These are phyloP conservation scores for Verbena officinalis DNA, from an alignment of 257 asterid species.

Conservation along the genomic window DNA sequence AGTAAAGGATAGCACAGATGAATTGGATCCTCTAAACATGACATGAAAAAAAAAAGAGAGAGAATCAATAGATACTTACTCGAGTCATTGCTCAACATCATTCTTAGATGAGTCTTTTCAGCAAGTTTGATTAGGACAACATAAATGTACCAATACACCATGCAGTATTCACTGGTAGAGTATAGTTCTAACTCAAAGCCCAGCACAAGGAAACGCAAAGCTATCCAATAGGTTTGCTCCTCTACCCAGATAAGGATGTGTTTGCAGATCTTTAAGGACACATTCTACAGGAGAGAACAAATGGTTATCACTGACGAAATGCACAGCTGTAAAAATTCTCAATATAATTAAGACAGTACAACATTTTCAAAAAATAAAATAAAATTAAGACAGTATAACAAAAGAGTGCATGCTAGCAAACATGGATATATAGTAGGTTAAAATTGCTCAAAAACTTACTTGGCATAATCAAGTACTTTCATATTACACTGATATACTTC, in stretches of 20 bases:
- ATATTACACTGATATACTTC: not conserved
- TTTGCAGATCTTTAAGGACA: constrained; percentile 65
- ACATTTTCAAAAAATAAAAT: not conserved
- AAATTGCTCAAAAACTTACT: not conserved
- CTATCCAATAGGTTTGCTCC: constrained; percentile 97
- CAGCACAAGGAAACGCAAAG: constrained; percentile 81
- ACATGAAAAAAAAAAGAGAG: constrained; percentile 24
- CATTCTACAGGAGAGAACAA: constrained; percentile 47
- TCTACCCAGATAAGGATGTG: constrained; percentile 92
- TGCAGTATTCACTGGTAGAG: constrained; percentile 92
- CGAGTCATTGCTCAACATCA: constrained; percentile 62
- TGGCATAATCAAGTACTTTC: not conserved
- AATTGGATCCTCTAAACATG: constrained; percentile 2
- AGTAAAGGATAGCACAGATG: constrained; percentile 19
- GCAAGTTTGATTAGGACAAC: constrained; percentile 88
- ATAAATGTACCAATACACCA: constrained; percentile 98
- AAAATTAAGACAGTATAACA: not conserved
- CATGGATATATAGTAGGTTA: not conserved
- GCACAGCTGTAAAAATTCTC: constrained; percentile 8
- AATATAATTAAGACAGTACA: not conserved
- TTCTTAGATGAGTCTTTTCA: constrained; percentile 83
- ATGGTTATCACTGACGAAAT: constrained; percentile 22
- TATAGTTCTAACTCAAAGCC: constrained; percentile 94
- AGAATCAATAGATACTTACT: constrained; percentile 54
- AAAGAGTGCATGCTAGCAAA: not conserved